Evolutionary conservation across 1,284 basidiomycete species (phyloP).

Genomic region (Ceratobasidium sp.): DNA sequence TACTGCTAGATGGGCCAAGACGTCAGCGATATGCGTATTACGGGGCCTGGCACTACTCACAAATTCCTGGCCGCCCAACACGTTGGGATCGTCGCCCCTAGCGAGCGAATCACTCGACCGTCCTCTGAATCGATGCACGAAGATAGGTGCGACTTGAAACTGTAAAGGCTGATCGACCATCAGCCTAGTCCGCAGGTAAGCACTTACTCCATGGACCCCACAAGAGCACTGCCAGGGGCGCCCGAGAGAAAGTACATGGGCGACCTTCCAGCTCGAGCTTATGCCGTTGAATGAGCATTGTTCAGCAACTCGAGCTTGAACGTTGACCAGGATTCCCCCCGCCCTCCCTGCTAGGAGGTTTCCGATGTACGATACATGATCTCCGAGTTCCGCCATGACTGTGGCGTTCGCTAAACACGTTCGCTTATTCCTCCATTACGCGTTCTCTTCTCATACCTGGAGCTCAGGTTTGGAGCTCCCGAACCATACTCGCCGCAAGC

Average conservation of each 20-base stretch:
- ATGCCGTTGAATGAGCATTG: too few relatives aligned
- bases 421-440: too few relatives aligned
- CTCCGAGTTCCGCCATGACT: too few relatives aligned
- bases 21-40: slow-evolving; percentile 17
- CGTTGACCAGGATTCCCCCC: too few relatives aligned
- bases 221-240: slow-evolving; percentile 29
- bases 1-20: slow-evolving; percentile 62
- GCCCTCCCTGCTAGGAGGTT: too few relatives aligned
- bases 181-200: slow-evolving; percentile 15
- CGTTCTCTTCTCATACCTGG: too few relatives aligned
- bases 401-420: too few relatives aligned
- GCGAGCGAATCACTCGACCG: slow-evolving; percentile 52
- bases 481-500: too few relatives aligned
- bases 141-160: slow-evolving; percentile 50
- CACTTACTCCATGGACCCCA: slow-evolving; percentile 45
- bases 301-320: too few relatives aligned
- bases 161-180: slow-evolving; percentile 45
- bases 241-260: slow-evolving; percentile 44
- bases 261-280: slow-evolving; percentile 44
- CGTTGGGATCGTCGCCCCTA: slow-evolving; percentile 61
- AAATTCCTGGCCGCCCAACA: slow-evolving; percentile 54
- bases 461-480: too few relatives aligned
- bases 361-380: too few relatives aligned
- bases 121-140: slow-evolving; percentile 49
- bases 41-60: slow-evolving; percentile 42